Base-by-base conservation (phyloP, 768 basidiomycete genomes). In the Udeniomyces megalosporus region DNA sequence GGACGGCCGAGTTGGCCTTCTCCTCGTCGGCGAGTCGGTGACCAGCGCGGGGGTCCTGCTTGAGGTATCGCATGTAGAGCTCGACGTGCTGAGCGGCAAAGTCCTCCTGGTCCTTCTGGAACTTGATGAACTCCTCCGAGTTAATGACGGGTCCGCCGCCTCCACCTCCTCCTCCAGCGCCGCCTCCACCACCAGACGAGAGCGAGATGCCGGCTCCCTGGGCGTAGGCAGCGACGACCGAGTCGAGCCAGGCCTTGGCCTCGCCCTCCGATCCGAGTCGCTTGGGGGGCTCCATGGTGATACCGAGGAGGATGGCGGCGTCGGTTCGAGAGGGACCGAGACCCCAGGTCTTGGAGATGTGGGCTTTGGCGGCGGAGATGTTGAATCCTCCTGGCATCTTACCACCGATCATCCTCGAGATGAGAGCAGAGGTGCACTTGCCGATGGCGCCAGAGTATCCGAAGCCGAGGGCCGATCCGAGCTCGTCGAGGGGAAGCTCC, bases 371-470 rank as follows among this genome's bases (percentile, higher is more conserved):
- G 12, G 88, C 81, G 7, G 92, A 88, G 22, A 85, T 78, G 68
- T 95, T 95, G 82, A 99, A 99, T 38, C 93, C 93, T 72, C 95
- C 95, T 34, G 95, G 95, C 88, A 99, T 93, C 77, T 99, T 99
- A 51, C 84, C 83, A 62, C 91, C 88, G 56, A 96, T 79, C 71
- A 96, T 80, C 61, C 95, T 88, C 31, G 91, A 88, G 56, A 96
- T 79, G 47, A 99, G 80, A 24, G 90, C 84, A 49, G 81, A 84
- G 14, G 87, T 87, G 76, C 97, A 90, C 74, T 97, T 99, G 70
- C 95, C 95, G 29, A 93, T 82, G 4, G 78, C 71, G n/a, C 91
- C 92, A 44, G 81, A 76, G 76, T 87, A 88, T 6, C 91, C 91
- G 58, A 82, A 78, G 11, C 80, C 78, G 35, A 97, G 77, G 17